Conservation (phyloP, 108 stramenopile species). For the Bacterosira constricta region DNA sequence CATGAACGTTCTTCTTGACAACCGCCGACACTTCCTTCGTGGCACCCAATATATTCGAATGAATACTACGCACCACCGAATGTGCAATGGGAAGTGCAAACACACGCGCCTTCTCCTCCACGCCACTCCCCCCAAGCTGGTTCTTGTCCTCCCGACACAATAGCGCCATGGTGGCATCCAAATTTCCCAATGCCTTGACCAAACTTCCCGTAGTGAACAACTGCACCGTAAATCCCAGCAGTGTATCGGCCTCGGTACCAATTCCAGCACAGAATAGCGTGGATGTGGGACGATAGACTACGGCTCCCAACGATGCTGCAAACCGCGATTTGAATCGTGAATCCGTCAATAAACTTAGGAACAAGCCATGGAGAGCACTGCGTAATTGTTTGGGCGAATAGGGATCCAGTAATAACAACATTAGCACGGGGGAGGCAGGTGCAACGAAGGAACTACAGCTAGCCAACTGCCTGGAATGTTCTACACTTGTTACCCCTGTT, state of each 20-base stretch:
- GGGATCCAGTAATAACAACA: slow-evolving; percentile 84
- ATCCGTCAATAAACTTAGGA: slow-evolving; percentile 80
- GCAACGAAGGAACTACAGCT: slow-evolving; percentile 80
- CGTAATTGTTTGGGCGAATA: slow-evolving; percentile 88
- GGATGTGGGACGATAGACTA: slow-evolving; percentile 82
- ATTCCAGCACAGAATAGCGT: slow-evolving; percentile 90
- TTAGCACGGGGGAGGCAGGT: slow-evolving; percentile 70
- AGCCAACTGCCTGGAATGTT: slow-evolving; percentile 59
- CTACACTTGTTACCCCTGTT: slow-evolving; percentile 57
- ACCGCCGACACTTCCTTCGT: slow-evolving; percentile 69
- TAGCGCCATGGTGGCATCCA: slow-evolving; percentile 66
- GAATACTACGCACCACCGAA: slow-evolving; percentile 80
- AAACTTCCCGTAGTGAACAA: slow-evolving; percentile 90
- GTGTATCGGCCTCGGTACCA: slow-evolving; percentile 87
- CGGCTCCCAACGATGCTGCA: slow-evolving; percentile 80
- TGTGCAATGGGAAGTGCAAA: slow-evolving; percentile 80
- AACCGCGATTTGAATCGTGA: slow-evolving; percentile 84
- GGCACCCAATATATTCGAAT: slow-evolving; percentile 83
- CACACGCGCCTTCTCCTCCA: slow-evolving; percentile 47
- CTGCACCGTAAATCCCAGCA: slow-evolving; percentile 88
- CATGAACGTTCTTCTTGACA: slow-evolving; percentile 45
- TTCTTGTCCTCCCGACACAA: slow-evolving; percentile 67
- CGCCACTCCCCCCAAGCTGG: slow-evolving; percentile 42
- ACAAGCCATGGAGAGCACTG: slow-evolving; percentile 71
- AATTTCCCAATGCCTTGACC: slow-evolving; percentile 79